Percentiles rank a stretch among this genome's conserved stretches.
These are phyloP conservation scores for Elaeis guineensis DNA, from an alignment of 176 grass and related monocot genomes.

Conservation along the genomic window DNA sequence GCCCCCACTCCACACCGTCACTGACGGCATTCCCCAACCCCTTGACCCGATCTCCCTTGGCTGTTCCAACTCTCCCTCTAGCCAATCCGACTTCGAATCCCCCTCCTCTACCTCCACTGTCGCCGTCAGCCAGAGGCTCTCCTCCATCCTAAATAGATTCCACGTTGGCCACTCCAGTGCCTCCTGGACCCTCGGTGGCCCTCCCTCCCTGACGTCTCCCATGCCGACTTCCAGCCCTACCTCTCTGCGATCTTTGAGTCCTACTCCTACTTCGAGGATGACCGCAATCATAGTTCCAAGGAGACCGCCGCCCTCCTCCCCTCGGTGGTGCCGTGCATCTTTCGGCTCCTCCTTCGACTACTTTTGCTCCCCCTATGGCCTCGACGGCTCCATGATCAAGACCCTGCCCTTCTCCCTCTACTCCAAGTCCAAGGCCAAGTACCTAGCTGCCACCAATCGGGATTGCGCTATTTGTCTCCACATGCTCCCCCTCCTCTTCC, in stretches of 20 bases:
- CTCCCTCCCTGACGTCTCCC: constrained; percentile 46
- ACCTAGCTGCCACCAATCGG: too few species aligned
- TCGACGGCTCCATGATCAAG: too few species aligned
- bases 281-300: constrained; percentile 50
- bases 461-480: too few species aligned
- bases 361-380: too few species aligned
- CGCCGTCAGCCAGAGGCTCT: constrained; percentile 65
- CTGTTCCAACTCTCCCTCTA: constrained; percentile 24
- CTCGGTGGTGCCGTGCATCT: too few species aligned
- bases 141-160: constrained; percentile 88
- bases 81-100: constrained; percentile 22
- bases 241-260: constrained; percentile 57
- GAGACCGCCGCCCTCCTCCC: constrained; percentile 44
- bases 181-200: constrained; percentile 69
- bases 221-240: constrained; percentile 67
- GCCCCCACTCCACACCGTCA: too few species aligned
- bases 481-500: too few species aligned
- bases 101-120: constrained; percentile 16
- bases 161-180: constrained; percentile 48
- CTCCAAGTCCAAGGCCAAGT: too few species aligned
- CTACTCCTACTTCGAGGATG: constrained; percentile 64
- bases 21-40: neutral
- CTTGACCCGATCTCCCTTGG: constrained; percentile 26
- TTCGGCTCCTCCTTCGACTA: too few species aligned
- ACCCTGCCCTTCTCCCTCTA: too few species aligned